A percentile compares a stretch with the other conserved stretches of the same genome.
Conservation (phyloP, 106 monocot species). For the Dendrobium catenatum region DNA sequence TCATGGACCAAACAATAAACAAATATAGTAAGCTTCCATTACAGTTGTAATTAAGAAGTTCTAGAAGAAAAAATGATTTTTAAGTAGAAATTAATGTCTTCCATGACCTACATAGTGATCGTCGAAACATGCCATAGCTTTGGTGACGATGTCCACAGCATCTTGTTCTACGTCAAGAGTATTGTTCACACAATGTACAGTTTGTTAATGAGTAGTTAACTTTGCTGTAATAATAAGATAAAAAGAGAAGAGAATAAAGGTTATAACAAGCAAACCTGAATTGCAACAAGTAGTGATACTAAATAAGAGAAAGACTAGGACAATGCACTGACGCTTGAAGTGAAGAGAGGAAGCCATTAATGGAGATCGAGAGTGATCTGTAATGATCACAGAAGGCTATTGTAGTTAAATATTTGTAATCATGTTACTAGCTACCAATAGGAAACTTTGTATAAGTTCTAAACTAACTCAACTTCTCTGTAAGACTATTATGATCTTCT, state of each 20-base stretch:
- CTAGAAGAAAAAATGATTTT: background rate
- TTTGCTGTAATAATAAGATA: background rate
- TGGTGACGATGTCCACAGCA: conserved; percentile 37
- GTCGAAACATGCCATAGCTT: conserved; percentile 58
- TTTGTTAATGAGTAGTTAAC: background rate
- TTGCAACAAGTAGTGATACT: conserved; percentile 16
- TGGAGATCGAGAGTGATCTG: background rate
- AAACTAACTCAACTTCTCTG: background rate
- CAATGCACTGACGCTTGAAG: background rate
- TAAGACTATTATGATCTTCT: background rate
- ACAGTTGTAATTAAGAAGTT: background rate
- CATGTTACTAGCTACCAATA: background rate
- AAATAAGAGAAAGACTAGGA: conserved; percentile 11
- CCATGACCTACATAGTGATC: conserved; percentile 27
- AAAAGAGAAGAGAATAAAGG: background rate
- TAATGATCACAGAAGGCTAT: background rate
- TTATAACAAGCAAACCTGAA: conserved; percentile 21
- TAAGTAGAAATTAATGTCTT: background rate
- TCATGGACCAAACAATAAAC: background rate
- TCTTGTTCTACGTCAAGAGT: conserved; percentile 19
- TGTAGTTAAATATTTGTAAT: background rate
- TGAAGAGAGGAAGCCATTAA: conserved; percentile 23
- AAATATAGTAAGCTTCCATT: background rate
- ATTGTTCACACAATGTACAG: background rate
- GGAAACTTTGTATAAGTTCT: background rate